These are phyloP conservation scores for barley (Hordeum vulgare) DNA, from an alignment of 176 grass and related monocot genomes.

Conservation along the genomic window MorexV3_pseudomolecules_assembly NC_058523.1:91019095-91019594, in stretches of 20 bases:
- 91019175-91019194: neutral
- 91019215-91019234: neutral
- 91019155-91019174: neutral
- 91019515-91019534: neutral
- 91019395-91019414: neutral
- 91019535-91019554: neutral
- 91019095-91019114: neutral
- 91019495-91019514: neutral
- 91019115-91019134: neutral
- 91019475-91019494: neutral
- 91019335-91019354: neutral
- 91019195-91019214: neutral
- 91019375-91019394: neutral
- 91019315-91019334: neutral
- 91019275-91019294: neutral
- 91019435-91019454: neutral
- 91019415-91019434: neutral
- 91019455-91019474: neutral
- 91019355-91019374: neutral
- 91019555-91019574: conserved; percentile 3
- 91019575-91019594: neutral
- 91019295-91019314: neutral
- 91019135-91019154: neutral
- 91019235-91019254: neutral
- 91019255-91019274: neutral